Base-by-base conservation (phyloP, 352 stramenopile species). In the Phytophthora capsici region DNA sequence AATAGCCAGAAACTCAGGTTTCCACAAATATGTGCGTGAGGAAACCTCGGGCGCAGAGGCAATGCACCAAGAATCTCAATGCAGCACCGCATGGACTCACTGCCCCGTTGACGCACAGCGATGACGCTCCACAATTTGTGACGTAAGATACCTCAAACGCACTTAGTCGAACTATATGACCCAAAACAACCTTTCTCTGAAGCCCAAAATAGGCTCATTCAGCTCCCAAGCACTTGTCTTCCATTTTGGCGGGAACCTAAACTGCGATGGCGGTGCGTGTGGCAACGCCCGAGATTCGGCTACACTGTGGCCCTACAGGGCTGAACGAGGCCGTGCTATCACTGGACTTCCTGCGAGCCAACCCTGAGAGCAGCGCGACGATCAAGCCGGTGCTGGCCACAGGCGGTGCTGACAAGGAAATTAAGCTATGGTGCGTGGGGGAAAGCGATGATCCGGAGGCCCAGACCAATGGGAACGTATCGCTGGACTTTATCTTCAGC, bases 261-360 rank as follows among this genome's bases (percentile, higher is more conserved):
- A 40, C 14, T 19, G 30, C 20, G 14, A 28, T 40, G 23, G 19
- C 34, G 17, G 69, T 94, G 72, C 75, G 72, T 9, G 85, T 91
- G 20, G 59, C 80, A 36, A 96, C 88, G 45, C 88, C 88, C 34
- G 84, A 95, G 75, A 95, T 95, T 65, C 88, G 86, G 20, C 91
- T 89, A 73, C 88, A 96, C 69, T 93, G 82, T 72, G 88, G 88
- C 0, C 88, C 88, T 0, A 96, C 88, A 30, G 88, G 88, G 7
- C 77, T 96, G n/a, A 96, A 96, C 64, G 88, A 96, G 66, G 85
- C 88, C 25, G 82, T 95, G 53, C 70, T 96, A 47, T 93, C 86
- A 20, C 75, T 95, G 51, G 86, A 96, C 54, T 95, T 93, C 47
- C 63, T 94, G 41, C 78, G 81, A 7, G 46, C 20, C 1, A 25